These are phyloP conservation scores for Metschnikowia koreensis DNA, from an alignment of 805 yeast genomes.

Conservation along the genomic window DNA sequence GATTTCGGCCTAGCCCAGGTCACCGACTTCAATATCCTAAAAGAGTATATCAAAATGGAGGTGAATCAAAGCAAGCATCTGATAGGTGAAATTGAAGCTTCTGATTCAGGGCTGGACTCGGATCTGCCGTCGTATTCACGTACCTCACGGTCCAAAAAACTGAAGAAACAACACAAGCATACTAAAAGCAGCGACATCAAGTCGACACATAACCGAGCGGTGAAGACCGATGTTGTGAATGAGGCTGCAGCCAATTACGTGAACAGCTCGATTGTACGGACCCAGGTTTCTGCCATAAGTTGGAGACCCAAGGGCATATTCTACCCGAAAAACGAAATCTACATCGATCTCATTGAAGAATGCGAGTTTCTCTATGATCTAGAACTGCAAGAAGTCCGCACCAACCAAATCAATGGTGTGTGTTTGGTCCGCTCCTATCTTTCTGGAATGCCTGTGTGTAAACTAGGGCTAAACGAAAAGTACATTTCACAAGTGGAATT, in stretches of 20 bases:
- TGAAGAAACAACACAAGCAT: constrained; percentile 5
- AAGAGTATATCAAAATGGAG: constrained; percentile 71
- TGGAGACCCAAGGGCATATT: constrained; percentile 48
- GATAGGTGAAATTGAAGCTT: constrained; percentile 6
- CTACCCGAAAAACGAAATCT: constrained; percentile 44
- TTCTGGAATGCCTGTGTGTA: constrained; percentile 46
- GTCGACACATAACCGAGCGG: constrained; percentile 41
- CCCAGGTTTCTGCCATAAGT: constrained; percentile 59
- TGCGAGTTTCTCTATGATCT: constrained; percentile 39
- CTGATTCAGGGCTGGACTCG: constrained; percentile 11
- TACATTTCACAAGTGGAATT: constrained; percentile 34
- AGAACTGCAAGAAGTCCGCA: constrained; percentile 23
- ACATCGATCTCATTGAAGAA: constrained; percentile 40
- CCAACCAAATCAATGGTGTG: constrained; percentile 35
- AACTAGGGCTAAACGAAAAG: constrained; percentile 40
- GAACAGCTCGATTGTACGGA: constrained; percentile 71
- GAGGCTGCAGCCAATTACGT: constrained; percentile 29
- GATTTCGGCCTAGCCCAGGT: constrained; percentile 86
- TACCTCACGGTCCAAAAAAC: constrained; percentile 5
- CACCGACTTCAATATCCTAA: constrained; percentile 73
- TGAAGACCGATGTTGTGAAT: constrained; percentile 30
- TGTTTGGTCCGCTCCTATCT: constrained; percentile 38
- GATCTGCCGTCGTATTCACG: constrained; percentile 6
- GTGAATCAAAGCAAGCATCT: constrained; percentile 19
- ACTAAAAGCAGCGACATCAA: constrained; percentile 18